These are phyloP conservation scores for Pythium rhizo-oryzae DNA, from an alignment of 352 stramenopile species.

Conservation along the genomic window DNA sequence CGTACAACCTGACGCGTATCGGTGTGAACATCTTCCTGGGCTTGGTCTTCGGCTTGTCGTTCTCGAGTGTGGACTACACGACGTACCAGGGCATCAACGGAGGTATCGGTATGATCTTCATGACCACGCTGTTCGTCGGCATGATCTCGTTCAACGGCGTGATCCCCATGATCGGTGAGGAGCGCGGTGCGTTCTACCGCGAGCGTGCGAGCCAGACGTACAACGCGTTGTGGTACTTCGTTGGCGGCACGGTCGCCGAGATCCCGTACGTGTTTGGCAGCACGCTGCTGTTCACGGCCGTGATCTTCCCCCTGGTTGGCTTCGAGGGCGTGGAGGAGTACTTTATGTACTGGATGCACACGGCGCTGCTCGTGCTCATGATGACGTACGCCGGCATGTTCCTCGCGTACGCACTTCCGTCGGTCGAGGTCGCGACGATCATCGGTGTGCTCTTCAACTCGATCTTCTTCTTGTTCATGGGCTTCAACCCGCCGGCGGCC, in stretches of 20 bases:
- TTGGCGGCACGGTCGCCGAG: conserved; percentile 75
- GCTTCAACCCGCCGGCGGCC: conserved; percentile 31
- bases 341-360: conserved; percentile 29
- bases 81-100: conserved; percentile 59
- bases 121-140: conserved; percentile 41
- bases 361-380: conserved; percentile 21
- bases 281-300: conserved; percentile 27
- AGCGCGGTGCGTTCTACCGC: conserved; percentile 89
- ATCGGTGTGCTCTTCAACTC: conserved; percentile 28
- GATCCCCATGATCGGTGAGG: conserved; percentile 77
- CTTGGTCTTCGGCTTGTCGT: conserved; percentile 81
- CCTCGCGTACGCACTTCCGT: conserved; percentile 23
- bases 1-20: conserved; percentile 86
- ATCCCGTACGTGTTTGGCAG: conserved; percentile 37
- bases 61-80: conserved; percentile 48
- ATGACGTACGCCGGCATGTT: conserved; percentile 30
- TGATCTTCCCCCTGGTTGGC: conserved; percentile 41
- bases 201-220: conserved; percentile 87
- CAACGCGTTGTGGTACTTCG: conserved; percentile 49
- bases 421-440: conserved; percentile 26
- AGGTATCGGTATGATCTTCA: conserved; percentile 28
- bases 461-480: conserved; percentile 33
- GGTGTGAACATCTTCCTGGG: conserved; percentile 76
- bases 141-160: conserved; percentile 91
- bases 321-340: conserved; percentile 21